phyloP scores from a whole-genome alignment of 2,329 filamentous ascomycete genomes.

The Ceratocystis diversiconidia region DNA sequence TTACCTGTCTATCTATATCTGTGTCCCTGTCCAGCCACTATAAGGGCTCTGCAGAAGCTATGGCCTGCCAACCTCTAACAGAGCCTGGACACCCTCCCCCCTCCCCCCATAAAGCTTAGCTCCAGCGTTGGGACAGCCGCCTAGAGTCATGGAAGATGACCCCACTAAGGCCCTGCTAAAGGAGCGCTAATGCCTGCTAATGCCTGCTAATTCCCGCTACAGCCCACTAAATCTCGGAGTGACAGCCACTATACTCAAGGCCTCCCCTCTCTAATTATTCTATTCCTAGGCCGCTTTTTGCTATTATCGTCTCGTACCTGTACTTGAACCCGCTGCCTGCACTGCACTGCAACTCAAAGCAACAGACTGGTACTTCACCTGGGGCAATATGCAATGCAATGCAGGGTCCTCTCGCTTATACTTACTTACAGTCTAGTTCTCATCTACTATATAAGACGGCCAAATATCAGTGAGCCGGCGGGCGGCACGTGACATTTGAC shows the following conservation, averaged over 20 bases:
- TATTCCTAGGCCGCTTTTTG: no score
- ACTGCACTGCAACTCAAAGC: background rate
- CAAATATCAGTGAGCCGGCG: no score
- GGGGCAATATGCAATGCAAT: background rate
- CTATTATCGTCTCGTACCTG: background rate
- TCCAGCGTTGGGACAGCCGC: background rate
- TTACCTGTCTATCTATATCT: no score
- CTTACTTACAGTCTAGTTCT: background rate
- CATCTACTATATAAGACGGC: no score
- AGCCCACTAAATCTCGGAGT: background rate
- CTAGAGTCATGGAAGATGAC: background rate
- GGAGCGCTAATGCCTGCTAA: no score
- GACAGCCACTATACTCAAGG: background rate
- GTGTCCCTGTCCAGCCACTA: background rate
- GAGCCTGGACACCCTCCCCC: background rate
- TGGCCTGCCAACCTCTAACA: background rate
- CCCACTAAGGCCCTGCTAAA: background rate
- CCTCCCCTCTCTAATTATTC: no score
- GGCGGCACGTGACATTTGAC: no score
- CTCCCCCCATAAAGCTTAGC: background rate
- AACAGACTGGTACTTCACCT: no score
- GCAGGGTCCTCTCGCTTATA: constrained; percentile 1
- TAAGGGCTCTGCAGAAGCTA: background rate
- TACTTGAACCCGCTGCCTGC: background rate
- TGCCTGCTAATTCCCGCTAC: no score